These are phyloP conservation scores for Oryza meyeriana DNA, from an alignment of 176 grass and related monocot genomes.

Conservation along the genomic window DNA sequence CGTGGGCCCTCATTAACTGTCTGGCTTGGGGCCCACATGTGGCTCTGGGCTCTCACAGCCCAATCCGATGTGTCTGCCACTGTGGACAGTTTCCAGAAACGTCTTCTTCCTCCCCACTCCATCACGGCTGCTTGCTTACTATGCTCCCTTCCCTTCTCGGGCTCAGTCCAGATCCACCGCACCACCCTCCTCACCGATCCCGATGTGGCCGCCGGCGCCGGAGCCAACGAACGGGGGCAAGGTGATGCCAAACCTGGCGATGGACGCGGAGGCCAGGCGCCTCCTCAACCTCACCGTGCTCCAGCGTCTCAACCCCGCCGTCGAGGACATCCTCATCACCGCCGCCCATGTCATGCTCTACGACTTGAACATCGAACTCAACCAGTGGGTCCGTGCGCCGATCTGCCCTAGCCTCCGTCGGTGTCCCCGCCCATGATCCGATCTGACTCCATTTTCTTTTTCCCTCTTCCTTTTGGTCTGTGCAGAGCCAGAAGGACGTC, in stretches of 20 bases:
- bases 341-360: slow-evolving; percentile 88
- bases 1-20: neutral
- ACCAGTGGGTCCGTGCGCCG: slow-evolving; percentile 64
- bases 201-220: slow-evolving; percentile 18
- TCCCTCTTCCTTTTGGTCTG: neutral
- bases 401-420: neutral
- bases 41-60: neutral
- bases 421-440: neutral
- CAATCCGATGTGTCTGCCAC: neutral
- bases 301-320: slow-evolving; percentile 84
- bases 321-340: slow-evolving; percentile 94
- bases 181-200: neutral
- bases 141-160: too few species aligned
- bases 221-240: slow-evolving; percentile 58
- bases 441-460: slow-evolving; percentile 6
- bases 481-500: slow-evolving; percentile 90
- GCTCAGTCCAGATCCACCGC: slow-evolving; percentile 17
- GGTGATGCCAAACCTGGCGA: slow-evolving; percentile 70
- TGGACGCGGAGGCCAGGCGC: slow-evolving; percentile 66
- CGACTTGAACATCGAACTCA: slow-evolving; percentile 91
- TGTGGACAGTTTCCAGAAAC: neutral
- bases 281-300: slow-evolving; percentile 87
- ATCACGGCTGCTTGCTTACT: neutral
- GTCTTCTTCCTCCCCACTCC: neutral
- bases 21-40: neutral